Conservation (phyloP, 2,329 filamentous ascomycete species). For the Pseudogymnoascus sp. region DNA sequence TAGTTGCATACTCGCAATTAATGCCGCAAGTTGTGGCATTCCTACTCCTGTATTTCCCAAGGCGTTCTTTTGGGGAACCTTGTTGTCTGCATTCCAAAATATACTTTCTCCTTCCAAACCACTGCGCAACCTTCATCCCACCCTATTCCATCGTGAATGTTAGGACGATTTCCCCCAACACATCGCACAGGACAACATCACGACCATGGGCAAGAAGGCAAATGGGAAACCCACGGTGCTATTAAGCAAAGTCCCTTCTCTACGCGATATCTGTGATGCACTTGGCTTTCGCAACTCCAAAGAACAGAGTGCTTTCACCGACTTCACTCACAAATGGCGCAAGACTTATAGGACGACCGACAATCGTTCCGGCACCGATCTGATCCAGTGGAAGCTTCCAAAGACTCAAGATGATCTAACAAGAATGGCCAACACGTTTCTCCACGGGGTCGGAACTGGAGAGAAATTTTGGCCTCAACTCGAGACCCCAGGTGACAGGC, state of each 20-base stretch:
- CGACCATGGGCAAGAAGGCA: background rate
- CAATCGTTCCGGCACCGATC: conserved; percentile 6
- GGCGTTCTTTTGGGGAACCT: background rate
- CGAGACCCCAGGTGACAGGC: conserved; percentile 9
- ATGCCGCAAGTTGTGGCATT: background rate
- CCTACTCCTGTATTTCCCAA: background rate
- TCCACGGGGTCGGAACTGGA: conserved; percentile 12
- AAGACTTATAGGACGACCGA: conserved; percentile 11
- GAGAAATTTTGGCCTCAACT: conserved; percentile 14
- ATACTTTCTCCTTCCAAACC: background rate
- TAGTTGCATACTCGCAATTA: background rate
- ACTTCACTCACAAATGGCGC: conserved; percentile 12
- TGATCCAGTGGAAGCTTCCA: conserved; percentile 12
- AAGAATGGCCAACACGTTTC: conserved; percentile 13
- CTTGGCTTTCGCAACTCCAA: conserved; percentile 17
- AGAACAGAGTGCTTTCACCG: conserved; percentile 13
- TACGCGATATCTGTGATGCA: conserved; percentile 12
- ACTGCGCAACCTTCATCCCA: background rate
- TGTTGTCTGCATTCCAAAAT: background rate
- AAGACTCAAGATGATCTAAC: conserved; percentile 10
- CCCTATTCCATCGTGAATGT: background rate
- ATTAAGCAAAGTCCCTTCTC: conserved; percentile 13
- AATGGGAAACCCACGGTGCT: background rate
- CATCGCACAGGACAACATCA: background rate
- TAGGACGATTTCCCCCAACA: background rate